Conservation (phyloP, 2,329 filamentous ascomycete species). For the Cordyceps farinosa region DNA sequence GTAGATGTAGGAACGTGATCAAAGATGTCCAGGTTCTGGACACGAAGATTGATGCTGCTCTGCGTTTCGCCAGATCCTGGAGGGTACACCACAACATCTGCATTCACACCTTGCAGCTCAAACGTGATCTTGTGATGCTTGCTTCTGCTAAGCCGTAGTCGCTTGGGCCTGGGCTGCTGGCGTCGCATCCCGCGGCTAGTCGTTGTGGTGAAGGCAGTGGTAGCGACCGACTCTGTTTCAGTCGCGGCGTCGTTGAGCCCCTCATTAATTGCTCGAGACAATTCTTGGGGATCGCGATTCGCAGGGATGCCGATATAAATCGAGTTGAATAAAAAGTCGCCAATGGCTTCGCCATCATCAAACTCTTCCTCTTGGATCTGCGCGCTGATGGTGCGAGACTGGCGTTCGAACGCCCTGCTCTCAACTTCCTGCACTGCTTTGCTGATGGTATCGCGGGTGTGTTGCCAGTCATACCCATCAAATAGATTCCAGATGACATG, state of each 20-base stretch:
- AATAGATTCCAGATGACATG: slow-evolving; percentile 97
- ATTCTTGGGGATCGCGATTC: slow-evolving; percentile 77
- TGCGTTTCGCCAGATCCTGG: slow-evolving; percentile 75
- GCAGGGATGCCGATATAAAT: slow-evolving; percentile 94
- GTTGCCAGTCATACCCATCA: slow-evolving; percentile 95
- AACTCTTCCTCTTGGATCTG: slow-evolving; percentile 64
- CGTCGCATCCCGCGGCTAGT: slow-evolving; percentile 47
- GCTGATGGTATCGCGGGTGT: slow-evolving; percentile 79
- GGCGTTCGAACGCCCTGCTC: slow-evolving; percentile 72
- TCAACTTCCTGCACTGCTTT: slow-evolving; percentile 89
- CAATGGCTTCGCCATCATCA: slow-evolving; percentile 82
- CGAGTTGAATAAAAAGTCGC: slow-evolving; percentile 96
- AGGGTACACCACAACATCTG: slow-evolving; percentile 78
- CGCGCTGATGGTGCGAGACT: slow-evolving; percentile 54
- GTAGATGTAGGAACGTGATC: slow-evolving; percentile 94
- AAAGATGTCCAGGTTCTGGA: slow-evolving; percentile 83
- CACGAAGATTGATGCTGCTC: slow-evolving; percentile 78
- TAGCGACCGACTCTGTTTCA: slow-evolving; percentile 85
- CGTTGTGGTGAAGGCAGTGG: slow-evolving; percentile 63
- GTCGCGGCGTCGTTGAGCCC: slow-evolving; percentile 81
- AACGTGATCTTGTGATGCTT: slow-evolving; percentile 94
- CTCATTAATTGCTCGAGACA: slow-evolving; percentile 80
- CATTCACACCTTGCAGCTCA: slow-evolving; percentile 79
- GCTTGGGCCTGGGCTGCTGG: slow-evolving; percentile 49
- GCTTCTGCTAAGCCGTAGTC: slow-evolving; percentile 75